phyloP scores from a whole-genome alignment of 371 early-diverging fungal genomes.

The Synchytrium microbalum region DNA sequence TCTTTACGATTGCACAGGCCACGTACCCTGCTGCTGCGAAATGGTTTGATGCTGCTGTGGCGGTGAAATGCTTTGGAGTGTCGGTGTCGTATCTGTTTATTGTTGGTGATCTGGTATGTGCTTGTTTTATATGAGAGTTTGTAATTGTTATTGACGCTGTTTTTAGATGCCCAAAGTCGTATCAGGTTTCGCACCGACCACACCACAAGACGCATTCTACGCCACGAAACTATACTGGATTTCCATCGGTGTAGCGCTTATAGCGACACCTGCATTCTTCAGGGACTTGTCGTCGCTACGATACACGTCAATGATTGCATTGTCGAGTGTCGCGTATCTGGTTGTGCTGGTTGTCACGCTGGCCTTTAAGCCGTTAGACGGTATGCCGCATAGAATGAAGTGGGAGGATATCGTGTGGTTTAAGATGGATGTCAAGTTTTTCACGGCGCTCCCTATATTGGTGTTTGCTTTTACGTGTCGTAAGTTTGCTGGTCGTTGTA shows the following conservation, averaged over 20 bases:
- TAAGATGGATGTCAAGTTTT: conserved; percentile 55
- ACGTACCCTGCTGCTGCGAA: conserved; percentile 89
- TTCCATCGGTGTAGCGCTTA: conserved; percentile 58
- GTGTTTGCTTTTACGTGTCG: conserved; percentile 98
- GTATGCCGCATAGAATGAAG: conserved; percentile 32
- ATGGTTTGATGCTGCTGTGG: conserved; percentile 93
- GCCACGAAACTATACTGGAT: conserved; percentile 66
- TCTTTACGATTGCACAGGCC: conserved; percentile 78
- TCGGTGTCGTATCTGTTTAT: conserved; percentile 98
- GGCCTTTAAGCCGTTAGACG: conserved; percentile 43
- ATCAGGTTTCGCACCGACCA: conserved; percentile 17
- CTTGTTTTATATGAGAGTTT: background rate
- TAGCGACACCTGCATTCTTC: conserved; percentile 76
- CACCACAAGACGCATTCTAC: conserved; percentile 13
- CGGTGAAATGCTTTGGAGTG: conserved; percentile 99
- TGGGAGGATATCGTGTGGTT: conserved; percentile 46
- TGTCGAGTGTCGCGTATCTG: conserved; percentile 85
- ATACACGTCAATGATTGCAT: conserved; percentile 88
- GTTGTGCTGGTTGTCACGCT: conserved; percentile 77
- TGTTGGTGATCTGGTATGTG: conserved; percentile 73
- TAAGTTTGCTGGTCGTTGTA: conserved; percentile 41
- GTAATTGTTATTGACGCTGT: background rate
- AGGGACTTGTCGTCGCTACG: conserved; percentile 85
- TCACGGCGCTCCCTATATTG: conserved; percentile 89
- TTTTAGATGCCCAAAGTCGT: conserved; percentile 29